Percentiles rank a stretch among this genome's conserved stretches.
These are phyloP conservation scores for Leishmania aethiopica DNA, from an alignment of 208 protist genomes.

Conservation along the genomic window DNA sequence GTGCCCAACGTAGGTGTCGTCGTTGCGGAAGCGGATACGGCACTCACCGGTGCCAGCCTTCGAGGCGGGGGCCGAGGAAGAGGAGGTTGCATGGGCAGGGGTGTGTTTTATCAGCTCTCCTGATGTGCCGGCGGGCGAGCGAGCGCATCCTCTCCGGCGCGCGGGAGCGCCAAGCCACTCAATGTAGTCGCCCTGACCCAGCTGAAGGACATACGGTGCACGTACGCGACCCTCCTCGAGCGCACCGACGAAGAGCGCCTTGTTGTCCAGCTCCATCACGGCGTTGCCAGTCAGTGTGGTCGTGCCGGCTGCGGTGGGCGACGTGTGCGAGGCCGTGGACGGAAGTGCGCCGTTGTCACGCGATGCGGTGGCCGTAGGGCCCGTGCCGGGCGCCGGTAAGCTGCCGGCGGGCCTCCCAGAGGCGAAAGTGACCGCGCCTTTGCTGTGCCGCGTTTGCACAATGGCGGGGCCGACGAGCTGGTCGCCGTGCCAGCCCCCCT, in stretches of 20 bases:
- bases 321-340: not conserved
- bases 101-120: not conserved
- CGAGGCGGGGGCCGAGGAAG: not conserved
- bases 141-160: not conserved
- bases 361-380: not conserved
- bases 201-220: conserved; percentile 37
- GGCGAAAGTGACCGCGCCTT: conserved; percentile 14
- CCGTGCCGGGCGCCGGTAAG: not conserved
- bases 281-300: conserved; percentile 35
- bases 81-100: not conserved
- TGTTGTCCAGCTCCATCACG: conserved; percentile 51
- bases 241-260: conserved; percentile 45
- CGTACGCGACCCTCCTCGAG: conserved; percentile 24
- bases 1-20: conserved; percentile 65
- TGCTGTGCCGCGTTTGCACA: conserved; percentile 23
- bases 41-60: conserved; percentile 42
- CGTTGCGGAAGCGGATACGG: conserved; percentile 61
- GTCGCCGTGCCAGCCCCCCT: conserved; percentile 63
- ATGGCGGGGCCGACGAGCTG: conserved; percentile 23
- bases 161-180: conserved; percentile 43
- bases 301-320: not conserved
- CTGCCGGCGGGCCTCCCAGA: not conserved
- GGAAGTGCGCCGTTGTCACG: not conserved
- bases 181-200: conserved; percentile 51
- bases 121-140: not conserved